Base-by-base conservation (phyloP, 2,329 filamentous ascomycete genomes). In the Nemania bipapillata region DNA sequence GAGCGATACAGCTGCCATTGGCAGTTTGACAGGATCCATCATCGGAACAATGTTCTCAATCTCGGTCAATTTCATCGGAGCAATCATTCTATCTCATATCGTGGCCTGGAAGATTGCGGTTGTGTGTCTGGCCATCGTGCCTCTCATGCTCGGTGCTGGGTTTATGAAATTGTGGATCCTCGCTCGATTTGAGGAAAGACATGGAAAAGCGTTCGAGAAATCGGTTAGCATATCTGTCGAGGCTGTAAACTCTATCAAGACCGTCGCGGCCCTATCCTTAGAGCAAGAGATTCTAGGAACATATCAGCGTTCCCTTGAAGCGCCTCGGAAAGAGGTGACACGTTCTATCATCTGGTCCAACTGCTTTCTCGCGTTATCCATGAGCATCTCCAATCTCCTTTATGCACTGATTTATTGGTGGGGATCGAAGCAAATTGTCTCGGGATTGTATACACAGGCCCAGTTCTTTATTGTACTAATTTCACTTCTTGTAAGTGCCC, bases 401-500 rank as follows among this genome's bases (percentile, higher is more conserved):
- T 92, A 93, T 74, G 90, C 91, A 0, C 86, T 94, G 62, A 90
- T 91, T 0, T 94, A 93, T 79, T 94, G 91, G 90, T 94, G 91
- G 91, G 91, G 91, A 3, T 86, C 91, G 0, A 90, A 87, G 73
- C 87, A 89, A 70, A 92, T 94, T 67, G 86, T 89, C 59, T 83
- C 85, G 49, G 91, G 91, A 4, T 81, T 87, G 64, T 91, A 91
- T 72, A 83, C 81, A 2, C 86, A 86, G 50, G 87, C 89, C 35
- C 86, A 91, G n/a, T 94, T 93, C 80, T 89, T 94, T 77, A 91
- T 92, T 73, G 90, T 94, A 7, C 83, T 93, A 3, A 85, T 91
- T 5, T 86, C 91, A 4, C 86, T 94, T 73, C 85, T 94, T 1
- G 88, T 93, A 45, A 90, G 89, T 65, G 91, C 92, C 0, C 89